Evolutionary conservation across 1,284 basidiomycete species (phyloP), one percentile per base, ranked within the genome.

Genomic region (Austroboletus novae-zelandiae): DNA sequence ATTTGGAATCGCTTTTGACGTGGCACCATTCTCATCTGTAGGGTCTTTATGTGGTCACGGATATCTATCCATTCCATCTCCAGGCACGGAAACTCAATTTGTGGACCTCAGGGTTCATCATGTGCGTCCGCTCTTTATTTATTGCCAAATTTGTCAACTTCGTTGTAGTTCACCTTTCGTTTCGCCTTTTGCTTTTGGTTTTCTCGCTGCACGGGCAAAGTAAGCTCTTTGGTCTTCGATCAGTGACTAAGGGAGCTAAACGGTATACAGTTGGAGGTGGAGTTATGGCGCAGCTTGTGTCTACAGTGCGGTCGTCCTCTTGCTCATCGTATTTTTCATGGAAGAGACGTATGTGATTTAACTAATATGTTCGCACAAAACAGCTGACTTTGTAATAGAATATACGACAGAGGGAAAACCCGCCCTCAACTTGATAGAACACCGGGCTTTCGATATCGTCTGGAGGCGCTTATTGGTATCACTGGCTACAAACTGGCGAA

Each of bases 41-140:
- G 84, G 85, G 84, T 43, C 70, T 87, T 2, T 85, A 80, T 56
- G 69, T 84, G 17, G 75, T 86, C 52, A 80, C 81, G 6, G 86
- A 89, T 57, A 71, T 89, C 50, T 89, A 79, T 64, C 86, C 86
- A 2, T 89, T 89, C 73, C 86, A 89, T 57, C 68, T 85, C 20
- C 86, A 89, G 63, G 85, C 86, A 25, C 77, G 84, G 36, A 88
- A 86, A 77, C 72, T 89, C 25, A 88, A 86, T 56, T 61, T 86
- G 44, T 87, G 85, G 85, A 84, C 85, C 1, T 80, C 83, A 71
- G 86, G 84, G 0, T 85, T 79, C 61, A 68, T 87, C 68, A 76
- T 88, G 61, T 70, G 78, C 9, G 75, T 79, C 9, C 80, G n/a
- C 10, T 4, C 10, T 17, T 45, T 17, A 17, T 27, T 41, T 9